Conservation (phyloP, 208 protist genomes). For the Leishmania tarentolae region DNA sequence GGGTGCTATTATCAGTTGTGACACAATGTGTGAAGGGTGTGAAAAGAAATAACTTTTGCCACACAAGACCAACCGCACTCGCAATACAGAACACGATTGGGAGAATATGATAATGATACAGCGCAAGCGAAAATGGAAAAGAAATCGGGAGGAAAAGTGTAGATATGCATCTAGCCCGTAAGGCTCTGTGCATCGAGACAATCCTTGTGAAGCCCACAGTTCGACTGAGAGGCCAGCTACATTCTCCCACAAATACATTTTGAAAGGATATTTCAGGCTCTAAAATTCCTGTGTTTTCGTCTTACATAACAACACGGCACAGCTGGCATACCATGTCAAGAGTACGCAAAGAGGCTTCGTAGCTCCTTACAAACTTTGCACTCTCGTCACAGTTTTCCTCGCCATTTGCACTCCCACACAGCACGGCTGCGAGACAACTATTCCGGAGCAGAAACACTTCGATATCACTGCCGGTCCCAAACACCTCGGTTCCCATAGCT, state of each 20-base stretch:
- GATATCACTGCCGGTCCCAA: background rate
- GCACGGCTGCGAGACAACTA: conserved; percentile 7
- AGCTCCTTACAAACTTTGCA: background rate
- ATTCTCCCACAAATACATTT: background rate
- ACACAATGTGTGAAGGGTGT: background rate
- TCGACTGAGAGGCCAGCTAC: background rate
- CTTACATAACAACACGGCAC: conserved; percentile 5
- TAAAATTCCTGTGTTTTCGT: background rate
- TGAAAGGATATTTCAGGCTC: background rate
- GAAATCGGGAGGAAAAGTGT: background rate
- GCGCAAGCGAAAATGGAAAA: background rate
- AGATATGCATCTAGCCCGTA: background rate
- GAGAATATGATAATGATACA: background rate
- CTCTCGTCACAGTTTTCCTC: background rate
- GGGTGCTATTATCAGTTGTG: background rate
- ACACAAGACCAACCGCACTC: background rate
- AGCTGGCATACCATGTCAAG: conserved; percentile 2
- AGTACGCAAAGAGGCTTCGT: background rate
- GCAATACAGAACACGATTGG: background rate
- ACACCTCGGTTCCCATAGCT: too few species aligned
- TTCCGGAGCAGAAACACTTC: background rate
- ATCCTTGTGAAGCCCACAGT: background rate
- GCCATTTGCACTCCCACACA: background rate
- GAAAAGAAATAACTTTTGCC: background rate
- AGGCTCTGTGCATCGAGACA: background rate